phyloP scores from a whole-genome alignment of 2,329 filamentous ascomycete genomes.

The Magnaporthales sp. region DNA sequence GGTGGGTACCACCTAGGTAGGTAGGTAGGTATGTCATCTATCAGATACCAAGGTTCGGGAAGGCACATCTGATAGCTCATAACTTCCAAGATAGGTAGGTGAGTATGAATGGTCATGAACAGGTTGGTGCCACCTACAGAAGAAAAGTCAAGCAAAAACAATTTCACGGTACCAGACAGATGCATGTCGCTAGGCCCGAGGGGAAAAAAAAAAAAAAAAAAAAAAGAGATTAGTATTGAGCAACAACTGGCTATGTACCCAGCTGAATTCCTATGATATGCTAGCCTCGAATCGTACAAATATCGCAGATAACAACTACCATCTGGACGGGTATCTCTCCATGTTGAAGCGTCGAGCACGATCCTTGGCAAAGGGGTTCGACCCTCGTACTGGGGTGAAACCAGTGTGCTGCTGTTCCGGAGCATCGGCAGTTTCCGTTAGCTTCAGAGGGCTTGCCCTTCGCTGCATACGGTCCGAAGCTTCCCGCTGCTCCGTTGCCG shows the following conservation, averaged over 20 bases:
- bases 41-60: background rate
- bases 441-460: conserved; percentile 32
- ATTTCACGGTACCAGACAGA: background rate
- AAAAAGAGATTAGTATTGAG: background rate
- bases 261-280: background rate
- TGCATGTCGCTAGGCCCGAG: background rate
- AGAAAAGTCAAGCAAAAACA: background rate
- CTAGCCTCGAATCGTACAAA: background rate
- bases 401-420: conserved; percentile 3
- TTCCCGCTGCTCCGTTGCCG: conserved; percentile 42
- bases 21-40: background rate
- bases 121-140: background rate
- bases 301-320: conserved; percentile 3
- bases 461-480: conserved; percentile 21
- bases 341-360: conserved; percentile 25
- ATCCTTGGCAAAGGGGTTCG: conserved; percentile 29
- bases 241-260: background rate
- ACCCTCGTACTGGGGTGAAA: conserved; percentile 9
- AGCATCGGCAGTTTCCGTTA: conserved; percentile 11
- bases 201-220: background rate
- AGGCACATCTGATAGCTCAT: background rate
- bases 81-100: background rate
- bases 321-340: conserved; percentile 32
- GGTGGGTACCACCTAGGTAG: too few species aligned
- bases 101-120: background rate